Evolutionary conservation across 441 rosid species (phyloP), one percentile per base, ranked within the genome.

Genomic region (Jatropha multifida): DNA sequence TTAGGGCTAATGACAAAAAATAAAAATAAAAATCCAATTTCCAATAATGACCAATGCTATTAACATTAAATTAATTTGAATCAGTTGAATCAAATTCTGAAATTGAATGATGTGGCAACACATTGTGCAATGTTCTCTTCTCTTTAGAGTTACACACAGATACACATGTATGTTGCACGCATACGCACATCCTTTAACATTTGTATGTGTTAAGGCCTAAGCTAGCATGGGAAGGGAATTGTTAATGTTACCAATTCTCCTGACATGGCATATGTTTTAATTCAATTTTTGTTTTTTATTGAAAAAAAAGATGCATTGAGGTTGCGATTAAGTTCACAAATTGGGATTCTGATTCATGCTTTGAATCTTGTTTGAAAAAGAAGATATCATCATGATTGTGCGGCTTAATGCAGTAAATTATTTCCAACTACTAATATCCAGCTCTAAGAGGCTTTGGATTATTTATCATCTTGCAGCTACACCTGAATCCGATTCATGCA

Each of bases 401-500:
- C 74, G 15, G 32, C 67, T 67, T 70, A 61, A 7, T 23, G 37
- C 17, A 23, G 51, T 68, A 15, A 44, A 13, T 42, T 65, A 11
- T 20, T 76, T 69, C 78, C 62, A 51, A 72, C 12, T 74, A n/a
- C 20, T 46, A 44, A 27, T 32, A 62, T 72, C 17, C 73, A 27
- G 41, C 17, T 52, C 58, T 20, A 68, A 71, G 32, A 32, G 72
- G 65, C 76, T 74, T 52, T 58, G 18, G 41, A 37, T 75, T 78
- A 64, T 69, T 68, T 72, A 68, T 82, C 44, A 23, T 77, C 74
- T 79, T 89, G 93, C 93, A 94, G 99, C 81, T 93, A 76, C 81
- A 88, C 82, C 79, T 95, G 88, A 92, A 93, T 83, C 99, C 97
- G 71, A 80, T 93, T 78, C 86, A 92, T 81, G 89, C 97, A 70